A percentile compares a stretch with the other conserved stretches of the same genome.
Evolutionary conservation across 257 asterid genomes (phyloP).

Genomic region (Pogostemon cablin): DNA sequence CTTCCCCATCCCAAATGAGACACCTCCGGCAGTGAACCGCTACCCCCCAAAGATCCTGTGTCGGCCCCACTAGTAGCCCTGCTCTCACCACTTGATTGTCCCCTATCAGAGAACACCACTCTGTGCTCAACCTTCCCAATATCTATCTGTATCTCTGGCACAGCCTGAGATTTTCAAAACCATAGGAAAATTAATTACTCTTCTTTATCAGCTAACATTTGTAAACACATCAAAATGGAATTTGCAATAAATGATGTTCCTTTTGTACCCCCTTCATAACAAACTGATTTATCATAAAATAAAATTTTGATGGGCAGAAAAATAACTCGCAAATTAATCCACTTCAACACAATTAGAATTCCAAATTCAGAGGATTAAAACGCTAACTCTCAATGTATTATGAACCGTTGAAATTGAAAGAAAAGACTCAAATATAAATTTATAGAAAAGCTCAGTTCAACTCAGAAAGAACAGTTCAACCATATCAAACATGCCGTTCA

Average conservation of each 20-base stretch:
- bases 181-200: slow-evolving; percentile 13
- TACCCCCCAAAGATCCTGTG: slow-evolving; percentile 72
- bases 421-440: too few relatives aligned
- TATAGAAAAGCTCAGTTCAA: background rate
- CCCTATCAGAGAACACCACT: slow-evolving; percentile 86
- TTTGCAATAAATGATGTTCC: background rate
- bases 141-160: slow-evolving; percentile 90
- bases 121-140: slow-evolving; percentile 97
- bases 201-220: slow-evolving; percentile 2
- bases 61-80: slow-evolving; percentile 87
- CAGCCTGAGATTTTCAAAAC: slow-evolving; percentile 46
- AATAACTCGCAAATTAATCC: background rate
- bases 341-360: background rate
- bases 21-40: slow-evolving; percentile 88
- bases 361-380: background rate
- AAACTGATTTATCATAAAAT: background rate
- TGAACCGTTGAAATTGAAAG: background rate
- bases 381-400: background rate
- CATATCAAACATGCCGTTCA: background rate
- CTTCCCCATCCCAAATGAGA: slow-evolving; percentile 99
- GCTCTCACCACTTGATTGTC: slow-evolving; percentile 95
- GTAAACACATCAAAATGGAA: background rate
- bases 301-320: background rate
- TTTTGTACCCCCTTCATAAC: background rate
- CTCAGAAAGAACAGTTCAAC: background rate